A percentile compares a stretch with the other conserved stretches of the same genome.
phyloP scores from a whole-genome alignment of 2,329 filamentous ascomycete genomes.

The Xylaria sp. region DNA sequence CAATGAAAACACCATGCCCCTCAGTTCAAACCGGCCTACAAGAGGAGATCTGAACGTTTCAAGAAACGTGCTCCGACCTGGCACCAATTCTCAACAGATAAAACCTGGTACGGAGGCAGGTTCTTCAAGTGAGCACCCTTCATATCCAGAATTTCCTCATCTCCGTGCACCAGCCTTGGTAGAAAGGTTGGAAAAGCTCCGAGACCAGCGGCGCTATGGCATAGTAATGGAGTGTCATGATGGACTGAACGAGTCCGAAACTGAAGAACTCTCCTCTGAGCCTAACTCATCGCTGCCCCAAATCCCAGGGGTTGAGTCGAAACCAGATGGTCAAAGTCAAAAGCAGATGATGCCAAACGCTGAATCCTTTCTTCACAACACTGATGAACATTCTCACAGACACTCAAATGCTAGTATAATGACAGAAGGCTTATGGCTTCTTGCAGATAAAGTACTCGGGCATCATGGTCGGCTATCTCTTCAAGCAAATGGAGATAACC shows the following conservation, averaged over 20 bases:
- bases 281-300: too few species aligned
- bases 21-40: slow-evolving; percentile 22
- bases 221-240: too few species aligned
- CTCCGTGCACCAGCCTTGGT: background rate
- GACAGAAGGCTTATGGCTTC: too few species aligned
- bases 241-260: too few species aligned
- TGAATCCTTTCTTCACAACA: too few species aligned
- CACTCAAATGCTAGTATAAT: background rate
- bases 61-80: background rate
- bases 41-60: slow-evolving; percentile 18
- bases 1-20: background rate
- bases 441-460: background rate
- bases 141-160: background rate
- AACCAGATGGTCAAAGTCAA: too few species aligned
- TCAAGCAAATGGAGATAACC: background rate
- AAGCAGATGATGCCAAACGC: too few species aligned
- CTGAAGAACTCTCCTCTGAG: too few species aligned
- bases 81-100: background rate
- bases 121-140: background rate
- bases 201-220: too few species aligned
- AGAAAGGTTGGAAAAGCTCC: too few species aligned
- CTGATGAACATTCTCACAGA: background rate
- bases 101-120: background rate
- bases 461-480: background rate
- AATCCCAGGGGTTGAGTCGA: too few species aligned